A percentile compares a stretch with the other conserved stretches of the same genome.
These are phyloP conservation scores for Aspergillus sergii DNA, from an alignment of 2,329 filamentous ascomycete species.

Conservation along the genomic window DNA sequence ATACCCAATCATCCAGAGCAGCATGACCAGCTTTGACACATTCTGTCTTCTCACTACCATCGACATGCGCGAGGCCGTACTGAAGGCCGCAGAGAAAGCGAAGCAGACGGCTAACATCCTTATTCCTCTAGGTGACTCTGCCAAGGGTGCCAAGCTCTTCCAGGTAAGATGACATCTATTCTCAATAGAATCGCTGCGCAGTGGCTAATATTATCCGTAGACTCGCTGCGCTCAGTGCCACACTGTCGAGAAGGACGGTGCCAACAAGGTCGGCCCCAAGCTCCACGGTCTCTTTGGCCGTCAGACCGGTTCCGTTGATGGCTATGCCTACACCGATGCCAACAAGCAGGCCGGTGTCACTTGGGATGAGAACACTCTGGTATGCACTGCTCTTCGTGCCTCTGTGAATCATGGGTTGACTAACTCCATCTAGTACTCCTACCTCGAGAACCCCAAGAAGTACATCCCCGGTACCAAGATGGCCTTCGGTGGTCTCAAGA, in stretches of 20 bases:
- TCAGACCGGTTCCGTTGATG: conserved; percentile 86
- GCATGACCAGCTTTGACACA: conserved; percentile 31
- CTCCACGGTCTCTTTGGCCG: conserved; percentile 97
- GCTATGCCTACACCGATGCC: conserved; percentile 97
- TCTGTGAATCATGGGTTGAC: conserved; percentile 14
- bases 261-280: conserved; percentile 98
- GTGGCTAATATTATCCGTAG: conserved; percentile 36
- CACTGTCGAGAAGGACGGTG: conserved; percentile 84
- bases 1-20: background rate
- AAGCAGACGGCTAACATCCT: conserved; percentile 31
- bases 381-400: conserved; percentile 48
- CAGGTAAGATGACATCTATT: conserved; percentile 58
- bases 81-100: conserved; percentile 21
- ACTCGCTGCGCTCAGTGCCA: conserved; percentile 98
- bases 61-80: conserved; percentile 28
- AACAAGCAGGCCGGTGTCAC: conserved; percentile 96
- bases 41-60: conserved; percentile 26
- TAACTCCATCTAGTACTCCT: conserved; percentile 69
- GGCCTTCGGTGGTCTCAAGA: conserved; percentile 99
- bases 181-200: background rate
- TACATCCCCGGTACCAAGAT: conserved; percentile 99
- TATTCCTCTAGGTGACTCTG: conserved; percentile 70
- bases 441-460: conserved; percentile 99
- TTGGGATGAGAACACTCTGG: conserved; percentile 85
- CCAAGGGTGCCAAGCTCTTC: conserved; percentile 99